Evolutionary conservation across 148 eudicot genomes (phyloP).

Genomic region (Fagopyrum esculentum): DNA sequence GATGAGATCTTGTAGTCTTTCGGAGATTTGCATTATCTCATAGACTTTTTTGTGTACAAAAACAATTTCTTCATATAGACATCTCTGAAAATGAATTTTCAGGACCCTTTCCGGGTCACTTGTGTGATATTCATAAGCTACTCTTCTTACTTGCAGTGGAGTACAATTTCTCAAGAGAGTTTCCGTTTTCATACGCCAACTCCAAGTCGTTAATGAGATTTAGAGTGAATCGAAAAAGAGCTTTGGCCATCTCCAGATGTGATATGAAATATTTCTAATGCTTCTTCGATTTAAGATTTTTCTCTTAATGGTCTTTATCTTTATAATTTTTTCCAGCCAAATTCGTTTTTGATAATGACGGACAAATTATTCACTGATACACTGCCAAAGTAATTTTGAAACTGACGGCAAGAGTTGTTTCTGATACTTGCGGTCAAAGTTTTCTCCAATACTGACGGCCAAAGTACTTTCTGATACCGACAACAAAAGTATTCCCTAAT

Average conservation of each 20-base stretch:
- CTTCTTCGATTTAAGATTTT: no score
- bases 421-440: no score
- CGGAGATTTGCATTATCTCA: constrained; percentile 52
- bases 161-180: constrained; percentile 63
- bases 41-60: constrained; percentile 47
- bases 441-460: no score
- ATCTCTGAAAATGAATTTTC: constrained; percentile 79
- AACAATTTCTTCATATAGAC: constrained; percentile 43
- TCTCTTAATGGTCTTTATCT: no score
- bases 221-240: constrained; percentile 48
- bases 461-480: no score
- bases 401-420: no score
- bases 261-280: constrained; percentile 65
- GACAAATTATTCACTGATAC: no score
- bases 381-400: no score
- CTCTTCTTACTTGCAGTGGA: constrained; percentile 59
- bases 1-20: constrained; percentile 74
- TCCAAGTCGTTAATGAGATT: constrained; percentile 63
- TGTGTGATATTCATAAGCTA: constrained; percentile 48
- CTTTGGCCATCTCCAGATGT: constrained; percentile 63
- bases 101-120: constrained; percentile 62
- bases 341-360: no score
- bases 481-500: no score
- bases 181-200: constrained; percentile 52
- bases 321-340: no score